Percentiles rank a stretch among this genome's conserved stretches.
phyloP scores from a whole-genome alignment of 2,329 filamentous ascomycete genomes.

The Penicillium griseofulvum region DNA sequence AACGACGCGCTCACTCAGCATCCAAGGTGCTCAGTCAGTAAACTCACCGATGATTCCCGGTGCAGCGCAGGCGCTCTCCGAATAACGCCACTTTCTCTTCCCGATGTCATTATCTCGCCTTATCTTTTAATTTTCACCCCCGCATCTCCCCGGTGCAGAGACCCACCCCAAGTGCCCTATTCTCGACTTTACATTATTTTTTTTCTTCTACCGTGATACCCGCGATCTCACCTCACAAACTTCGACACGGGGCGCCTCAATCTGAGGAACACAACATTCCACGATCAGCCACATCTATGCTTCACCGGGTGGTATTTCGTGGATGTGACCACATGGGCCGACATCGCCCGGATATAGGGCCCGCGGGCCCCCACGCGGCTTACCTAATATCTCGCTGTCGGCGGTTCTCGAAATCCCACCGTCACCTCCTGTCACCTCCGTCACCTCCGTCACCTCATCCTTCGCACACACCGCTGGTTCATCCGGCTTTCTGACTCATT shows the following conservation, averaged over 20 bases:
- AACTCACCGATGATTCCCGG: not conserved
- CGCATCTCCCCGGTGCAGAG: constrained; percentile 3
- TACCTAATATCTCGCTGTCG: constrained; percentile 26
- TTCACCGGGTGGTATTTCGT: not conserved
- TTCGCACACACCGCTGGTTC: constrained; percentile 16
- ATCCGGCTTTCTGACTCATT: constrained; percentile 6
- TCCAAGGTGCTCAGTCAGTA: constrained; percentile 15
- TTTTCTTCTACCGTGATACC: constrained; percentile 2
- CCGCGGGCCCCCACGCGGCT: constrained; percentile 17
- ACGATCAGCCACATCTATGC: not conserved
- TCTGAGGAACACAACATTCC: not conserved
- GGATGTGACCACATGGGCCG: constrained; percentile 2
- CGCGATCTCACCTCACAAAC: not conserved
- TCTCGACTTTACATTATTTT: not conserved
- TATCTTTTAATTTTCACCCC: constrained; percentile 12
- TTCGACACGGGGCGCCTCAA: not conserved
- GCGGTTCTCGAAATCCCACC: constrained; percentile 23
- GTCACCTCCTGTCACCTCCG: not conserved
- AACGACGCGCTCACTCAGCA: constrained; percentile 28
- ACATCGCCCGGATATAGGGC: not conserved
- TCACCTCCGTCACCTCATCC: not conserved
- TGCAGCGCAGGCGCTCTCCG: constrained; percentile 24
- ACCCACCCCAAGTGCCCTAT: not conserved
- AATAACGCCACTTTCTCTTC: constrained; percentile 5
- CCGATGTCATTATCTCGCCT: constrained; percentile 2